Conservation (phyloP, 345 rosid genomes). For the Cardamine occulta region DNA sequence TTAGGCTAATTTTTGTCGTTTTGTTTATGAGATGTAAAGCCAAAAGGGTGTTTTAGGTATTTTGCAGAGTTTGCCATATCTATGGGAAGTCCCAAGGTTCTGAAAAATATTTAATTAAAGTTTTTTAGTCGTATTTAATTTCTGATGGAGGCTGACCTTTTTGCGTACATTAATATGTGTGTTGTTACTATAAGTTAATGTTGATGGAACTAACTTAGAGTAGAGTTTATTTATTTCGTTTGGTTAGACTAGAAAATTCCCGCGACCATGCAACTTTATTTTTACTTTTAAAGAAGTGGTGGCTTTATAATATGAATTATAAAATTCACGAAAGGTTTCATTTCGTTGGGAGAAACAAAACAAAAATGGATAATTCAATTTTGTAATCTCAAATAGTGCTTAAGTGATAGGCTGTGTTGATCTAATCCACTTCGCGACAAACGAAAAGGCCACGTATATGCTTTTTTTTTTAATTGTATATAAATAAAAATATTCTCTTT, state of each 20-base stretch:
- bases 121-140: background rate
- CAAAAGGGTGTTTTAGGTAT: constrained; percentile 35
- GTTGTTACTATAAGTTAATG: constrained; percentile 2
- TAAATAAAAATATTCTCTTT: constrained; percentile 26
- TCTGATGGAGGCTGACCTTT: constrained; percentile 8
- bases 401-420: constrained; percentile 26
- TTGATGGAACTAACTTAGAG: constrained; percentile 14
- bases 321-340: background rate
- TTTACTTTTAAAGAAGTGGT: constrained; percentile 26
- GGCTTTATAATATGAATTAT: background rate
- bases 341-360: background rate
- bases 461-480: background rate
- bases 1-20: constrained; percentile 41
- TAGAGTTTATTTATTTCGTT: background rate
- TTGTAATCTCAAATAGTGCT: constrained; percentile 13
- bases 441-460: background rate
- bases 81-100: constrained; percentile 31
- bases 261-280: constrained; percentile 21
- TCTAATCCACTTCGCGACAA: constrained; percentile 29
- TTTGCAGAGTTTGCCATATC: constrained; percentile 21
- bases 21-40: constrained; percentile 44
- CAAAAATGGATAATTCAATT: background rate
- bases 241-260: background rate
- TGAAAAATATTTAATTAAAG: constrained; percentile 1
- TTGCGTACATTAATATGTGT: constrained; percentile 5